These are phyloP conservation scores for Acanthamoeba polyphaga DNA, from an alignment of 208 protist genomes.

Conservation along the genomic window DNA sequence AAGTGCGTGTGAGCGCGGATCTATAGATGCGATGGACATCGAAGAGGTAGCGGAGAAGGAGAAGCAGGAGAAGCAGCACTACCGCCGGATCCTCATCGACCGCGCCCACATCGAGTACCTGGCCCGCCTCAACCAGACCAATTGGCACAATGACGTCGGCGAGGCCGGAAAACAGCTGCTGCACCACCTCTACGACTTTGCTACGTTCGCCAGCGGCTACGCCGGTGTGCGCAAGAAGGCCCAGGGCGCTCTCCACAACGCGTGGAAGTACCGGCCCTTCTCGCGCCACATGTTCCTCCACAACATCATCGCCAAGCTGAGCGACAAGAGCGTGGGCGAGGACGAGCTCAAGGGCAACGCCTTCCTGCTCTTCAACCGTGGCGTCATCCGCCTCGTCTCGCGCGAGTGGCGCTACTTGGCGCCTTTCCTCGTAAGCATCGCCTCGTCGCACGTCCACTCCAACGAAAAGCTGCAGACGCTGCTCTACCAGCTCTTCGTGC, in stretches of 20 bases:
- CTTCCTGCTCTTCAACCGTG: slow-evolving; percentile 5
- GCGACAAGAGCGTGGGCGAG: background rate
- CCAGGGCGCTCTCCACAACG: slow-evolving; percentile 33
- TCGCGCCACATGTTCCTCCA: slow-evolving; percentile 8
- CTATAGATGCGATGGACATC: background rate
- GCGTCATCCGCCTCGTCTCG: slow-evolving; percentile 10
- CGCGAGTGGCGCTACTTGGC: slow-evolving; percentile 64
- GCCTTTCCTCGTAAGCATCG: slow-evolving; percentile 37
- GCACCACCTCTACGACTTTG: slow-evolving; percentile 10
- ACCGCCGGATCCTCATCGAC: slow-evolving; percentile 40
- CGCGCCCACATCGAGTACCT: slow-evolving; percentile 33
- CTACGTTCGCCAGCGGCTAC: background rate
- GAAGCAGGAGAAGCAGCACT: slow-evolving; percentile 55
- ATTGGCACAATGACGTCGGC: background rate
- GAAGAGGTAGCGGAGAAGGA: background rate
- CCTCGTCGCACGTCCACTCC: slow-evolving; percentile 19
- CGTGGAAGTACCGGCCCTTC: slow-evolving; percentile 35
- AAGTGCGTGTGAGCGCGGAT: background rate
- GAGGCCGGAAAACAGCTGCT: background rate
- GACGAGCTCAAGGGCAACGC: slow-evolving; percentile 39
- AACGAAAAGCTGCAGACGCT: slow-evolving; percentile 22
- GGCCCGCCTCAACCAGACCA: background rate
- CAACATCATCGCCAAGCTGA: slow-evolving; percentile 42
- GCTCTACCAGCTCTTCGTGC: slow-evolving; percentile 53
- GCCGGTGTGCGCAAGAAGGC: slow-evolving; percentile 13